Evolutionary conservation across 371 early-diverging fungal genomes (phyloP).

Genomic region (Rhizopus delemar): DNA sequence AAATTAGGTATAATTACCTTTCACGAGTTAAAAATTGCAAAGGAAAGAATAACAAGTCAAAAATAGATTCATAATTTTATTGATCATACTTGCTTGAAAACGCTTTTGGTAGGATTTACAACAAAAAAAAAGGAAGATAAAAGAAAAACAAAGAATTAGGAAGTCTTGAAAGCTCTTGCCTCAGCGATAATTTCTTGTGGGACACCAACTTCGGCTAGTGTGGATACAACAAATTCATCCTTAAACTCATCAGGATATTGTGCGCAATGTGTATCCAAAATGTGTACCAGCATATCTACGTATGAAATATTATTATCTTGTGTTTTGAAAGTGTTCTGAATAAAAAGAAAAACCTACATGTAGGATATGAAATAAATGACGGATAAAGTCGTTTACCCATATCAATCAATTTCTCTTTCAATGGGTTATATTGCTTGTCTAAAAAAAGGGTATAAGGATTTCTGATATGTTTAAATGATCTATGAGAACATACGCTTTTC

Average conservation of each 20-base stretch:
- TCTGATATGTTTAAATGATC: neutral
- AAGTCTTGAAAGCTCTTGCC: constrained; percentile 7
- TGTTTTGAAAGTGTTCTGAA: neutral
- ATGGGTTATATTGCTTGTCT: constrained; percentile 3
- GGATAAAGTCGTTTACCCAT: constrained; percentile 18
- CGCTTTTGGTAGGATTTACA: too few relatives aligned
- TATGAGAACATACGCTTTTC: constrained; percentile 2
- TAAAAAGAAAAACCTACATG: constrained; percentile 19
- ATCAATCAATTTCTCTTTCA: constrained; percentile 9
- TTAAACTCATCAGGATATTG: constrained; percentile 4
- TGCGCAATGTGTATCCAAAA: constrained; percentile 4
- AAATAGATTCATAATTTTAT: too few relatives aligned
- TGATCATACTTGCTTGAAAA: too few relatives aligned
- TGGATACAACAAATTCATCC: constrained; percentile 6
- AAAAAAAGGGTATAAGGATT: neutral
- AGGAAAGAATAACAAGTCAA: too few relatives aligned
- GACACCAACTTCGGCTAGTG: constrained; percentile 15
- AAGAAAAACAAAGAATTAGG: neutral
- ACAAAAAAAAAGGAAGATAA: too few relatives aligned
- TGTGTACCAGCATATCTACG: constrained; percentile 17
- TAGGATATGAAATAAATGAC: constrained; percentile 23
- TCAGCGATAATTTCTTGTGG: constrained; percentile 20
- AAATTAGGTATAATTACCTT: too few relatives aligned
- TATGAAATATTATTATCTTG: neutral
- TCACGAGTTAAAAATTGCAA: too few relatives aligned